Conservation (phyloP, 2,329 filamentous ascomycete species). For the Colletotrichum somersetense region DNA sequence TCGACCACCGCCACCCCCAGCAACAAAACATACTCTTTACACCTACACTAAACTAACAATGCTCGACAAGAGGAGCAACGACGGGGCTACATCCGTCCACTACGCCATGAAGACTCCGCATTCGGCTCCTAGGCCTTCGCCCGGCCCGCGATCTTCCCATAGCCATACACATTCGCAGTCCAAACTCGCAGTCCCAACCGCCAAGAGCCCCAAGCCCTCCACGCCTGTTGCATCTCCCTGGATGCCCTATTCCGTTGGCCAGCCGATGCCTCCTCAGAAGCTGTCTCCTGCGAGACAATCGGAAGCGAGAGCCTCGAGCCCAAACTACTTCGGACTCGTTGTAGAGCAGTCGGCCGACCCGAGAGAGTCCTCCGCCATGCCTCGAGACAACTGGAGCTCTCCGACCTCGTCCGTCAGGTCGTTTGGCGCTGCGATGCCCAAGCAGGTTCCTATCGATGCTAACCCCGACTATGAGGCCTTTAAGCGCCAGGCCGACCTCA, state of each 20-base stretch:
- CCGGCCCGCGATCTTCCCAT: conserved; percentile 50
- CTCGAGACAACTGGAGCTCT: conserved; percentile 81
- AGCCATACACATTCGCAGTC: conserved; percentile 56
- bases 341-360: conserved; percentile 71
- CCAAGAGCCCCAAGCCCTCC: conserved; percentile 55
- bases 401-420: conserved; percentile 78
- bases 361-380: conserved; percentile 72
- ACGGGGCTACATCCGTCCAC: conserved; percentile 51
- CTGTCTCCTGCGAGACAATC: conserved; percentile 57
- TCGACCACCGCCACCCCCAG: neutral
- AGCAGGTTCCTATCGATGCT: conserved; percentile 77
- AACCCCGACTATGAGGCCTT: conserved; percentile 89
- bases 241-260: conserved; percentile 66
- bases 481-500: conserved; percentile 77
- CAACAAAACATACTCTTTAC: neutral
- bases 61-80: conserved; percentile 51
- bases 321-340: conserved; percentile 88
- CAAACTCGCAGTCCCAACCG: conserved; percentile 50
- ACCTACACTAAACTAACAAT: conserved; percentile 45
- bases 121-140: conserved; percentile 51
- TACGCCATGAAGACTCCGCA: conserved; percentile 62
- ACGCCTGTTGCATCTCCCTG: conserved; percentile 68
- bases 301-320: conserved; percentile 70
- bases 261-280: conserved; percentile 63
- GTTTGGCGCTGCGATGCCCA: conserved; percentile 76